phyloP scores from a whole-genome alignment of 768 basidiomycete species.

The Dioszegia aurantiaca region DNA sequence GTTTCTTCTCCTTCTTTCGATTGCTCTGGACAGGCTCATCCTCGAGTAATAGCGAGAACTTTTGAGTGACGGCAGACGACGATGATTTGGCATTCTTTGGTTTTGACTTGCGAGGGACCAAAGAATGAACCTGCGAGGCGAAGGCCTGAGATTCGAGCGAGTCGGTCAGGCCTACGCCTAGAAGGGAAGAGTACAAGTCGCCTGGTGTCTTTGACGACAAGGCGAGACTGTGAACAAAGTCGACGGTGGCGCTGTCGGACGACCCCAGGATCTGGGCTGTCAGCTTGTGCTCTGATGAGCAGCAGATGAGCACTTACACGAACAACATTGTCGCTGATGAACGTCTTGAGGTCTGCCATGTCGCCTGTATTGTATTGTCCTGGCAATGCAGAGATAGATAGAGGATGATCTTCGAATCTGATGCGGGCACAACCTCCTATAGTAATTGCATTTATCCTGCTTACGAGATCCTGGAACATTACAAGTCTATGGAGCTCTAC shows the following conservation, averaged over 20 bases:
- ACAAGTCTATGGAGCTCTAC: too few relatives aligned
- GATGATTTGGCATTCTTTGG: slow-evolving; percentile 58
- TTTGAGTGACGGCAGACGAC: slow-evolving; percentile 55
- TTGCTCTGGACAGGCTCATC: slow-evolving; percentile 60
- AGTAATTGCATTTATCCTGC: too few relatives aligned
- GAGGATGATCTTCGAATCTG: too few relatives aligned
- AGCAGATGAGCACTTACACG: slow-evolving; percentile 27
- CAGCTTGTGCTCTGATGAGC: not conserved
- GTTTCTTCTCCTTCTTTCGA: slow-evolving; percentile 55
- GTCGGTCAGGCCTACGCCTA: slow-evolving; percentile 74
- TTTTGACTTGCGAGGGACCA: slow-evolving; percentile 74
- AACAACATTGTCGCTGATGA: slow-evolving; percentile 53
- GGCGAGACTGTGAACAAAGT: slow-evolving; percentile 78
- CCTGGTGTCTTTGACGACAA: slow-evolving; percentile 78
- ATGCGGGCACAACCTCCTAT: too few relatives aligned
- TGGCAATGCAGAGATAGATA: too few relatives aligned
- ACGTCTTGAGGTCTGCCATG: slow-evolving; percentile 45
- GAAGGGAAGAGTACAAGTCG: slow-evolving; percentile 70
- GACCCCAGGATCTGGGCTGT: slow-evolving; percentile 69
- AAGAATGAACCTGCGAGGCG: slow-evolving; percentile 69
- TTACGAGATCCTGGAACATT: too few relatives aligned
- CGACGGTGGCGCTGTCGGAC: slow-evolving; percentile 76
- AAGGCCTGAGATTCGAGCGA: slow-evolving; percentile 77
- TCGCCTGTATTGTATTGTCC: not conserved
- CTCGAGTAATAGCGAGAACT: slow-evolving; percentile 79